Percentiles rank a stretch among this genome's conserved stretches.
Conservation (phyloP, 2,329 filamentous ascomycete genomes). For the Penicillium psychrosexuale region DNA sequence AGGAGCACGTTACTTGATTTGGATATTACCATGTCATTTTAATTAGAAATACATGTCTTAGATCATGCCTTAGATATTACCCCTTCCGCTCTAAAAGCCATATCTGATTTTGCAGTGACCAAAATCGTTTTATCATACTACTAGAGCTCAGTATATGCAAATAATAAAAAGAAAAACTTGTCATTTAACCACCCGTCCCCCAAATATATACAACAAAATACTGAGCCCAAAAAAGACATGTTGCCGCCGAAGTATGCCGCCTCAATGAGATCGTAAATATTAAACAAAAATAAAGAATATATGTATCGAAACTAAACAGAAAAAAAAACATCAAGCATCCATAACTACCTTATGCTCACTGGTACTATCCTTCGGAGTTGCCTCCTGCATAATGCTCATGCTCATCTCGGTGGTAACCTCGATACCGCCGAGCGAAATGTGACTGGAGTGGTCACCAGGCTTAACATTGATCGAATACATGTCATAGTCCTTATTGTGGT, state of each 20-base stretch:
- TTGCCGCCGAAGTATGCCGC: not conserved
- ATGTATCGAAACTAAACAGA: not conserved
- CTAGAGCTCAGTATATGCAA: not conserved
- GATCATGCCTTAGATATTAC: not conserved
- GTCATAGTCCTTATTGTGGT: constrained; percentile 26
- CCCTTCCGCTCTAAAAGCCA: too few relatives aligned
- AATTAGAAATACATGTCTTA: not conserved
- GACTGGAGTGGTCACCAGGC: constrained; percentile 12
- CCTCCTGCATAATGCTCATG: constrained; percentile 24
- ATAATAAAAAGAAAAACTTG: not conserved
- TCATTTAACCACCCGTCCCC: not conserved
- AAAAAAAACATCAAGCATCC: constrained; percentile 12
- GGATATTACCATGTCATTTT: not conserved
- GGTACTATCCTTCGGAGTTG: constrained; percentile 11
- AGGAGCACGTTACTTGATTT: constrained; percentile 30
- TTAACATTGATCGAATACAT: constrained; percentile 31
- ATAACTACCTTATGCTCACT: constrained; percentile 26
- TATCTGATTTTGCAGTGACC: not conserved
- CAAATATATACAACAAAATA: not conserved
- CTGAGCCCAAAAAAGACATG: not conserved
- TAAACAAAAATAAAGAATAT: not conserved
- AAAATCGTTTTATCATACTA: not conserved
- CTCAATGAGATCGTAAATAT: constrained; percentile 12
- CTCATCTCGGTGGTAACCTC: constrained; percentile 34
- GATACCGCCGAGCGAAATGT: constrained; percentile 23